Evolutionary conservation across 345 rosid species (phyloP), one percentile per base, ranked within the genome.

Genomic region (Hypericum perforatum): DNA sequence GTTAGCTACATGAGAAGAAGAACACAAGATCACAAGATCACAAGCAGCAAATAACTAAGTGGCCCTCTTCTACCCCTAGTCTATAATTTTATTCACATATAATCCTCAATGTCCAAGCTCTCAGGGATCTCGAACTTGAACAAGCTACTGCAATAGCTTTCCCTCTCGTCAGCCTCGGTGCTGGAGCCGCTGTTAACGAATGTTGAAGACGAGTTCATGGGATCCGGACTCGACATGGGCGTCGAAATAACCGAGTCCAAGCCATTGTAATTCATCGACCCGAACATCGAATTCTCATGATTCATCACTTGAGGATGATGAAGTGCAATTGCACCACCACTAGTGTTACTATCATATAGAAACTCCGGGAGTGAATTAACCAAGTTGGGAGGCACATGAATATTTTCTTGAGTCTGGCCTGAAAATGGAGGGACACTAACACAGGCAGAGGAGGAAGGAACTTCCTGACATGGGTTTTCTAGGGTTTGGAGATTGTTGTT

Each of bases 161-260:
- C 83, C 63, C 70, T 81, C 56, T 81, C 95, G 58, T 84, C 92
- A 22, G 32, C 32, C 55, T 81, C 86, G 38, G 69, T 59, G 64
- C 77, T 42, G 39, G 32, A 22, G 32, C 73, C 67, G 41, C 70
- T 76, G 66, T 74, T 68, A 68, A 66, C 73, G 41, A 65, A 53
- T 16, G 76, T 66, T 0, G 77, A 66, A 7, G 82, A 72, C n/a
- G 86, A 76, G 61, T 75, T 74, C 75, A 84, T 52, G 8, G 79
- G 79, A 62, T 77, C 75, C 11, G 82, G 75, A 56, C 64, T 76
- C 0, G 84, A 69, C 9, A 83, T 68, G 45, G 80, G 72, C n/a
- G 83, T 68, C 11, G 84, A 56, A 37, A 76, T 56, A 53, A 80
- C 53, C 3, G 86, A 72, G n/a, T 70, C 59, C 10, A 69, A 63